Percentiles rank a stretch among this genome's conserved stretches.
phyloP scores from a whole-genome alignment of 768 basidiomycete species.

The Hericium rajendrae region DNA sequence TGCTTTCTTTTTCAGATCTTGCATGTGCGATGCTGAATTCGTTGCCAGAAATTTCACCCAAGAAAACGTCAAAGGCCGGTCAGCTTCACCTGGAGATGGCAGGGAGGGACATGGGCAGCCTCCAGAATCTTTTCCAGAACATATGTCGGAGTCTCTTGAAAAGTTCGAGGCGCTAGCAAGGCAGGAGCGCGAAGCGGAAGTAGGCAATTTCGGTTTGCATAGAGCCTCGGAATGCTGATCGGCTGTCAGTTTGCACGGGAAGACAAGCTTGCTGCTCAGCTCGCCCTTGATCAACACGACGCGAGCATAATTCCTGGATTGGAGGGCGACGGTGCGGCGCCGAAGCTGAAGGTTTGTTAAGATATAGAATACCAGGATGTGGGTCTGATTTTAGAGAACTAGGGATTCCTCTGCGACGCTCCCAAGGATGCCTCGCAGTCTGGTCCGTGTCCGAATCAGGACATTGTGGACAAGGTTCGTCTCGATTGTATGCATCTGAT shows the following conservation, averaged over 20 bases:
- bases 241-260: not conserved
- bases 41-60: not conserved
- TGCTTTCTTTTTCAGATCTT: not conserved
- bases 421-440: slow-evolving; percentile 23
- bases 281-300: not conserved
- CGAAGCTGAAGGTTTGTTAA: no score
- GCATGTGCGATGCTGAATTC: not conserved
- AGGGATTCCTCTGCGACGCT: slow-evolving; percentile 65
- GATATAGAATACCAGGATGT: no score
- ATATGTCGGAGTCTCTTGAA: not conserved
- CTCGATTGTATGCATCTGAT: not conserved
- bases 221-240: not conserved
- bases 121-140: not conserved
- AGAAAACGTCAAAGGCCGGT: not conserved
- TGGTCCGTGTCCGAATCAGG: slow-evolving; percentile 48
- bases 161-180: slow-evolving; percentile 2
- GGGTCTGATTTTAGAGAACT: not conserved
- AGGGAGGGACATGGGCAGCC: not conserved
- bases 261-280: not conserved
- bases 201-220: not conserved
- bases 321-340: no score
- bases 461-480: slow-evolving; percentile 61
- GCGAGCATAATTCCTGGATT: no score
- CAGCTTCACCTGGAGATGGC: not conserved
- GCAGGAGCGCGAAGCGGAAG: not conserved